Conservation (phyloP, 495 filamentous ascomycete species). For the Podospora anserina region DNA sequence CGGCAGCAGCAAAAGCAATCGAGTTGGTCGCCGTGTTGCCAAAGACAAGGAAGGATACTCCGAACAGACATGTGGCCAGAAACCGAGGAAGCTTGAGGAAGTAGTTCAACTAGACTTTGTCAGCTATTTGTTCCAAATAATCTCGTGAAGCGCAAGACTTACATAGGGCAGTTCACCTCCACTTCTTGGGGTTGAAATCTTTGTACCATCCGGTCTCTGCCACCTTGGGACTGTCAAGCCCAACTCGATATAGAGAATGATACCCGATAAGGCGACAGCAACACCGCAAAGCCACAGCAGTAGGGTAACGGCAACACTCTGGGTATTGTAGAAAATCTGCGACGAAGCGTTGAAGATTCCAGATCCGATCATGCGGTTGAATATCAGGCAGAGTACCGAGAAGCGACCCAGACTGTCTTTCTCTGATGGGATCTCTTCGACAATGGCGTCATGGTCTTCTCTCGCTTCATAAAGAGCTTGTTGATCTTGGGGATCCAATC, state of each 20-base stretch:
- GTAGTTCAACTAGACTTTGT: slow-evolving; percentile 22
- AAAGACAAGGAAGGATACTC: slow-evolving; percentile 24
- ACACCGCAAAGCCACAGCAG: slow-evolving; percentile 21
- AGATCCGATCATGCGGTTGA: slow-evolving; percentile 26
- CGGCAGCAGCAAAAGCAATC: slow-evolving; percentile 20
- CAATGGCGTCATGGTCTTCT: slow-evolving; percentile 14
- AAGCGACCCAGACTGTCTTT: slow-evolving; percentile 19
- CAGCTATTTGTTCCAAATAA: neutral
- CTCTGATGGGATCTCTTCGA: slow-evolving; percentile 23
- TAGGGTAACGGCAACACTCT: slow-evolving; percentile 21
- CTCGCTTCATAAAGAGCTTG: slow-evolving; percentile 17
- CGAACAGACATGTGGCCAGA: slow-evolving; percentile 23
- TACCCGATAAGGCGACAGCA: slow-evolving; percentile 17
- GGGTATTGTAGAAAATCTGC: slow-evolving; percentile 23
- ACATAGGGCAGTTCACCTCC: slow-evolving; percentile 25
- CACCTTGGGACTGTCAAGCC: slow-evolving; percentile 22
- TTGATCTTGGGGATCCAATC: slow-evolving; percentile 17
- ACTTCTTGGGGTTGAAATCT: slow-evolving; percentile 22
- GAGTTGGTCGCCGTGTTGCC: slow-evolving; percentile 24
- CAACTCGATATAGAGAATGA: slow-evolving; percentile 23
- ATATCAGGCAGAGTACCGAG: slow-evolving; percentile 21
- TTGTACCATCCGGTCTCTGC: slow-evolving; percentile 12
- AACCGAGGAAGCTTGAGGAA: slow-evolving; percentile 21
- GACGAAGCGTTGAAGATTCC: slow-evolving; percentile 24
- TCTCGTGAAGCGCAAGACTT: neutral